Evolutionary conservation across 495 filamentous ascomycete genomes (phyloP).

Genomic region (Aspergillus cavernicola): DNA sequence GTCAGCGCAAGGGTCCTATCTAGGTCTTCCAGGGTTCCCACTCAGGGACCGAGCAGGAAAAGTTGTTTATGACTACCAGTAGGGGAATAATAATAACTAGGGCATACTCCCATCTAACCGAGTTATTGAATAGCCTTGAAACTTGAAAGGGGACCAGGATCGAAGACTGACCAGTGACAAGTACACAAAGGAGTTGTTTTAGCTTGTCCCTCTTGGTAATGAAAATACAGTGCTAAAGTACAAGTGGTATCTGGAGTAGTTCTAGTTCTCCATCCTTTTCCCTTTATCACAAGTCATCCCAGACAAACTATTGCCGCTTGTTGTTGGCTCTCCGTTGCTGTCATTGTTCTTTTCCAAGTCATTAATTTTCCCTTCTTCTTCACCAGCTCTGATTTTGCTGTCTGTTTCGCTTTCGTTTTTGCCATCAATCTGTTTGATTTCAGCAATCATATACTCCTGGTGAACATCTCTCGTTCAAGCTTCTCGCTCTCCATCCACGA

Average conservation of each 20-base stretch:
- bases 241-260: neutral
- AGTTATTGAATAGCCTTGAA: neutral
- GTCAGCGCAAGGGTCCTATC: neutral
- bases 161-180: too few species aligned
- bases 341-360: conserved; percentile 5
- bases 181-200: too few species aligned
- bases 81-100: too few species aligned
- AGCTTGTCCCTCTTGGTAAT: neutral
- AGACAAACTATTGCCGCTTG: conserved; percentile 8
- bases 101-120: neutral
- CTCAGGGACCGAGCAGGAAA: neutral
- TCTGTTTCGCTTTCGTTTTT: conserved; percentile 13
- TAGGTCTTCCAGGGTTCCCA: neutral
- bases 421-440: neutral
- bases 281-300: conserved; percentile 15
- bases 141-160: too few species aligned
- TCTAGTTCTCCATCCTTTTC: neutral
- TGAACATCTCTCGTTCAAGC: conserved; percentile 8
- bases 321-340: conserved; percentile 12
- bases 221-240: neutral
- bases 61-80: too few species aligned
- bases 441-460: conserved; percentile 8
- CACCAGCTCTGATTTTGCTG: conserved; percentile 18
- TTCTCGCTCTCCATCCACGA: conserved; percentile 3
- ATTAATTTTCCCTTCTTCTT: conserved; percentile 2